Evolutionary conservation across 2,329 filamentous ascomycete species (phyloP), one percentile per base, ranked within the genome.

Genomic region (Monosporascus sp.): DNA sequence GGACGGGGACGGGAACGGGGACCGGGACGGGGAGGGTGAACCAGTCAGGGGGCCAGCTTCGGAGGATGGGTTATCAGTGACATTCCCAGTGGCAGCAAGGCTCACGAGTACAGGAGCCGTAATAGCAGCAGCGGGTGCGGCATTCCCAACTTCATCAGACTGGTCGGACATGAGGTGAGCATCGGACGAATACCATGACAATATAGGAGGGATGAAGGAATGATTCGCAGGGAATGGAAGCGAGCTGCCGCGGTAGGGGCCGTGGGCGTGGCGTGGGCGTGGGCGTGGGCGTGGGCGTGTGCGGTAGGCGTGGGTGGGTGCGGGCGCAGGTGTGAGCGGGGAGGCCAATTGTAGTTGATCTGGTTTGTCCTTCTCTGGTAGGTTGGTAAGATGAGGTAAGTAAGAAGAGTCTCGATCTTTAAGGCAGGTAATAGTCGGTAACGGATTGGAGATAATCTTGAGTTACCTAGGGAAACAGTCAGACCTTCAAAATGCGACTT

Each of bases 81-180:
- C 56, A 57, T 54, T 60, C 52, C 55, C 55, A 61, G 58, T 60
- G 56, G 58, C 45, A 54, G 48, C 43, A 53, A 51, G 57, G 59
- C 58, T 64, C 62, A 65, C 62, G 60, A 60, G 60, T 63, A 61
- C 62, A 60, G 27, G 38, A 50, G 38, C 55, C 52, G 55, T 49
- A 54, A 52, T 52, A 52, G 58, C 60, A 56, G 69, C 71, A 68
- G 74, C 66, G 61, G 60, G 55, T 78, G 78, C 75, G 77, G 76
- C 77, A 81, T 80, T 77, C 78, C 79, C 76, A 71, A 70, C 69
- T 67, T 72, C 68, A 68, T 67, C 68, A 68, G 71, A 70, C 72
- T 73, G 71, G 67, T 69, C 77, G 72, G 78, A 82, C 79, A 82
- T 82, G 79, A 76, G 78, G 73, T 71, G 70, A 72, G 77, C 79